Base-by-base conservation (phyloP, 2,329 filamentous ascomycete species). In the Aureobasidium zeae region DNA sequence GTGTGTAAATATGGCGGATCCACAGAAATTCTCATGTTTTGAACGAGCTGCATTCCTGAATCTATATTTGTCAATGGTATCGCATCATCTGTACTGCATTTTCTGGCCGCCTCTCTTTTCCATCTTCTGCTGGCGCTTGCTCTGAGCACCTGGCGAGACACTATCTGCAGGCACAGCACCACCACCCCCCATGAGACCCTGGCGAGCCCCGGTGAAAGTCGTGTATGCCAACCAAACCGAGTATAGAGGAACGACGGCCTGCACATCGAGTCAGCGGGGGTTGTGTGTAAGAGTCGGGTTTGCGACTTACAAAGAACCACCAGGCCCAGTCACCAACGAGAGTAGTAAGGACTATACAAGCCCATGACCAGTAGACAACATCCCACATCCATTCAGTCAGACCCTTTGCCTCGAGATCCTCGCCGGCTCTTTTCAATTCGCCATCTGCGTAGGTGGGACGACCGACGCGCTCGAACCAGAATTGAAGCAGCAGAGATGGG, bases 301-400 rank as follows among this genome's bases (percentile, higher is more conserved):
- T 6, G 16, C 7, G 12, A 53, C 55, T 47, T 20, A 68, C 57
- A 63, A 74, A 83, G 25, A 77, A 51, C 70, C 77, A 76, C 81
- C 81, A 85, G 3, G 70, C 84, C 68, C 81, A 81, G 61, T 95
- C 87, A 3, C 91, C 91, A 35, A 89, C 75, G 20, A 94, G 51
- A 12, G 82, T 73, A 11, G 81, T 87, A n/a, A 82, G 63, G 7
- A 81, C 64, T 29, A 86, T 69, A 43, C 80, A 83, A 9, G 77
- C 79, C 81, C 88, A 95, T 0, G 87, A 95, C 68, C 94, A 86
- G 76, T 94, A 96, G 42, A 94, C 70, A 37, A 94, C 77, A 66
- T 98, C 91, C 74, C 94, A 98, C 83, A 96, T 86, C 70, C 93
- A 96, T 66, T 95, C 91, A 9, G 89, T 96, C 69, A 98, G 67